Evolutionary conservation across 495 filamentous ascomycete genomes (phyloP).

Genomic region (Sabuloglossum arenarium): DNA sequence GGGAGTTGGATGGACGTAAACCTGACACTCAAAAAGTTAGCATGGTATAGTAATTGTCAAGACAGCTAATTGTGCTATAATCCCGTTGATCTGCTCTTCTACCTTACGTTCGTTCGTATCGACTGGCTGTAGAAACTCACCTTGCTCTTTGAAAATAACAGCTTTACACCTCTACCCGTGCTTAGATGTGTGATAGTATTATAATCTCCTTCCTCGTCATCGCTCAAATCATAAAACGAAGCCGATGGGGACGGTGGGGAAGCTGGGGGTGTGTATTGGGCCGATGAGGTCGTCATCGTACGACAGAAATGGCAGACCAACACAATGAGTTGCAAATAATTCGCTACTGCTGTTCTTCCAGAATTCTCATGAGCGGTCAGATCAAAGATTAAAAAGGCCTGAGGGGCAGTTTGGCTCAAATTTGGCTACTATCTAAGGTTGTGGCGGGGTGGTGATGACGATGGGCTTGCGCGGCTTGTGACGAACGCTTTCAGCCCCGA

Average conservation of each 20-base stretch:
- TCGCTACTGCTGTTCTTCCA: background rate
- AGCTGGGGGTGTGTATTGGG: conserved; percentile 14
- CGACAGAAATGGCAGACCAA: background rate
- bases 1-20: conserved; percentile 92
- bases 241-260: conserved; percentile 54
- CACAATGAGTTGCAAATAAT: background rate
- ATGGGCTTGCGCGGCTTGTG: conserved; percentile 2
- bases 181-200: conserved; percentile 77
- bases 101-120: no score
- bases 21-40: conserved; percentile 26
- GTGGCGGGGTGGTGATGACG: background rate
- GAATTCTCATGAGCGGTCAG: background rate
- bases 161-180: conserved; percentile 70
- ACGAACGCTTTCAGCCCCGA: background rate
- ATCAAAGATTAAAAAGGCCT: background rate
- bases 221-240: conserved; percentile 91
- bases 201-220: conserved; percentile 90
- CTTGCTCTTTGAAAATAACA: conserved; percentile 96
- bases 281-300: background rate
- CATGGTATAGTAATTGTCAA: background rate
- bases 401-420: background rate
- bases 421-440: background rate
- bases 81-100: no score
- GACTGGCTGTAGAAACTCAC: conserved; percentile 24
- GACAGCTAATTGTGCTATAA: background rate